Base-by-base conservation (phyloP, 2,329 filamentous ascomycete genomes). In the Macrophomina tecta region DNA sequence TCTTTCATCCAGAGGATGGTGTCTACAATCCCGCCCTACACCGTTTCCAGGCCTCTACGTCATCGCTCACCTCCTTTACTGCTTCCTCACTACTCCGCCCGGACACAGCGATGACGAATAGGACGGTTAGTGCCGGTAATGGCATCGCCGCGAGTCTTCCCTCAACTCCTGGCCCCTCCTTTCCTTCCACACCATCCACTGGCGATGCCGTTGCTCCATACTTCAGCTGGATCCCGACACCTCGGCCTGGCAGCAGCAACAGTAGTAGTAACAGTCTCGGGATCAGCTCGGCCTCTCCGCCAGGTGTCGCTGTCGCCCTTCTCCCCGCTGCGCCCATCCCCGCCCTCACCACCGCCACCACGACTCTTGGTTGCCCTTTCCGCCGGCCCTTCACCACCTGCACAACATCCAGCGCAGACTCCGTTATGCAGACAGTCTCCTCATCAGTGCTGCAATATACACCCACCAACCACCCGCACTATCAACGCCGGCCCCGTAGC, bases 271-370 rank as follows among this genome's bases (percentile, higher is more conserved):
- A 49, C 3, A 72, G 71, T 1, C 55, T 73, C 8, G 72, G 70
- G 4, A 72, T 74, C n/a, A 75, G 75, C 63, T 75, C 72, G 3
- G 75, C 76, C 2, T 64, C 71, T n/a, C 69, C 72, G 38, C 75
- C 74, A 32, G 74, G 75, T 14, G 74, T 73, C 4, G 70, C 76
- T 12, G 74, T 74, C 28, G 58, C 71, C 18, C 69, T 70, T 5
- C 75, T 72, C 62, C 68, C 70, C 28, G 62, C 67, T 4, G 52
- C 60, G 18, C 70, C 71, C 7, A 63, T 67, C 9, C 67, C 72
- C 16, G 72, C 72, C 1, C n/a, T 42, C 68, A 56, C 66, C 5
- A 32, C 23, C 46, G 6, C 36, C 6, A 8, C 36, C 1, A 38
- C 11, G 36, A 38, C 4, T n/a, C 16, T 45, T 1, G 42, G 2